These are phyloP conservation scores for Musa beccarii DNA, from an alignment of 176 grass and related monocot genomes.

Conservation along the genomic window DNA sequence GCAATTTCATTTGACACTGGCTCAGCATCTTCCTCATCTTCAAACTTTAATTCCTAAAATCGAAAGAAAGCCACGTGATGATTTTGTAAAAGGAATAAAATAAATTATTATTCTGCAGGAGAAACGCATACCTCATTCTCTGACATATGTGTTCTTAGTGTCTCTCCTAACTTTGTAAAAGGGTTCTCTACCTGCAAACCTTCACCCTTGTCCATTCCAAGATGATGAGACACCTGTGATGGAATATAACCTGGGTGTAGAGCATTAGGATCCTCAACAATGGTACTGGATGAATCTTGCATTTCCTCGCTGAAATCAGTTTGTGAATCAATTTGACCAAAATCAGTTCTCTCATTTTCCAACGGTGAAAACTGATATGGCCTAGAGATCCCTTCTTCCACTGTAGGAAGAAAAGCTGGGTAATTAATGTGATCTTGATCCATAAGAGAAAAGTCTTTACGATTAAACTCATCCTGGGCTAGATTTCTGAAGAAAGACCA, in stretches of 20 bases:
- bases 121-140: slow-evolving; percentile 63
- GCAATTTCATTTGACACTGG: slow-evolving; percentile 49
- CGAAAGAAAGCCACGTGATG: slow-evolving; percentile 21
- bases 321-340: slow-evolving; percentile 35
- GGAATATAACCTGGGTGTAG: slow-evolving; percentile 33
- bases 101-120: not conserved
- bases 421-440: slow-evolving; percentile 35
- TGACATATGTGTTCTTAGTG: slow-evolving; percentile 39
- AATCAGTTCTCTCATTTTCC: slow-evolving; percentile 31
- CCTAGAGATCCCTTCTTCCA: slow-evolving; percentile 36
- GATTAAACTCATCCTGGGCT: slow-evolving; percentile 62
- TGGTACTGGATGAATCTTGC: slow-evolving; percentile 32
- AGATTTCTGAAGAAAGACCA: slow-evolving; percentile 99
- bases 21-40: slow-evolving; percentile 37
- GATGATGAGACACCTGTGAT: slow-evolving; percentile 31
- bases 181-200: slow-evolving; percentile 82
- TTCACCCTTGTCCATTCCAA: slow-evolving; percentile 25
- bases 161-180: slow-evolving; percentile 62
- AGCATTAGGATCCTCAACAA: slow-evolving; percentile 27
- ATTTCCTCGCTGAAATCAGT: slow-evolving; percentile 42
- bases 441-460: slow-evolving; percentile 49
- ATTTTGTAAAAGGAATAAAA: slow-evolving; percentile 12
- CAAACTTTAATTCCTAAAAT: slow-evolving; percentile 58
- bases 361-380: slow-evolving; percentile 25
- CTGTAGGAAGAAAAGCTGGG: slow-evolving; percentile 26